Conservation (phyloP, 345 rosid species). For the Euphorbia tirucalli region DNA sequence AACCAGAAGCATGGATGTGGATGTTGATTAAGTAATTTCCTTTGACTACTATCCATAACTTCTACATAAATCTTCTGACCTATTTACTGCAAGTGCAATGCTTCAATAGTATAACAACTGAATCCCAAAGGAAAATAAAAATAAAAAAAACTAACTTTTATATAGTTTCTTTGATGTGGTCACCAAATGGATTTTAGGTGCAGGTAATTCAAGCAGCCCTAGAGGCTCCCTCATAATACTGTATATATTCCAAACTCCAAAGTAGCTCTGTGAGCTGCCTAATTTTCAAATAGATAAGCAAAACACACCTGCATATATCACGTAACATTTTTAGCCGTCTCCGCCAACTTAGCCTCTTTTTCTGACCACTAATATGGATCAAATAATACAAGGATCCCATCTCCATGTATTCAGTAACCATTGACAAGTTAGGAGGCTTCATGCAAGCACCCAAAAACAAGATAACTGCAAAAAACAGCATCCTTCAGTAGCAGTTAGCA, state of each 20-base stretch:
- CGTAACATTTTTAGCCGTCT: slow-evolving; percentile 84
- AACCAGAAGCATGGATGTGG: neutral
- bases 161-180: no score
- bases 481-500: slow-evolving; percentile 12
- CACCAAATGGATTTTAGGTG: no score
- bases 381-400: slow-evolving; percentile 85
- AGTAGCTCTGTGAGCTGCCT: neutral
- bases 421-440: slow-evolving; percentile 83
- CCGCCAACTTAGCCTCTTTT: slow-evolving; percentile 83
- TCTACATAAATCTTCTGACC: neutral
- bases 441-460: slow-evolving; percentile 98
- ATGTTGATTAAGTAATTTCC: neutral
- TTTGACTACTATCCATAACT: neutral
- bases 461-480: slow-evolving; percentile 66
- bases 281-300: slow-evolving; percentile 13
- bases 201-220: no score
- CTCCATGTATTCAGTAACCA: slow-evolving; percentile 99
- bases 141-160: no score
- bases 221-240: no score
- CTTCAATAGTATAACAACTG: neutral
- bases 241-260: neutral
- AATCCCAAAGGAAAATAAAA: no score
- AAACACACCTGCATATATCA: slow-evolving; percentile 88
- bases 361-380: slow-evolving; percentile 88
- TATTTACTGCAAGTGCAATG: neutral